Conservation (phyloP, 2,329 filamentous ascomycete genomes). For the Diplodia corticola region DNA sequence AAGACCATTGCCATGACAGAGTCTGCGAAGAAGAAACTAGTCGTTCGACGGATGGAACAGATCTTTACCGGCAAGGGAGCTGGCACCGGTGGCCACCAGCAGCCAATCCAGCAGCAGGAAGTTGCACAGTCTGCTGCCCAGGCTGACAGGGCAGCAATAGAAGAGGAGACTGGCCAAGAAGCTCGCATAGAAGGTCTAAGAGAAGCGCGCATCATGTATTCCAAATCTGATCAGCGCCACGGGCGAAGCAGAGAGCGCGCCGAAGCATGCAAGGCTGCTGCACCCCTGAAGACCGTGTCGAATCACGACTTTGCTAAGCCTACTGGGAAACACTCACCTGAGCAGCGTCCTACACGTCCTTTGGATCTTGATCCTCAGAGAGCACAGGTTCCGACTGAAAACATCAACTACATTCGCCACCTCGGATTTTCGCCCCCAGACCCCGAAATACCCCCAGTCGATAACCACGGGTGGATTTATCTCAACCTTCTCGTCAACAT, state of each 20-base stretch:
- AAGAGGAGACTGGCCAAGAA: constrained; percentile 42
- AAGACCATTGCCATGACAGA: constrained; percentile 64
- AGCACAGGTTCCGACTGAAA: constrained; percentile 72
- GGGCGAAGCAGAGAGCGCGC: not conserved
- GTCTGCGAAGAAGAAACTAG: constrained; percentile 71
- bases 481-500: constrained; percentile 77
- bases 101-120: constrained; percentile 58
- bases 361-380: constrained; percentile 76
- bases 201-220: constrained; percentile 48
- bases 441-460: constrained; percentile 32
- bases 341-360: constrained; percentile 76
- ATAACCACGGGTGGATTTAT: constrained; percentile 79
- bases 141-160: constrained; percentile 43
- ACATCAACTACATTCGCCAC: constrained; percentile 77
- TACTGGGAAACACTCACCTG: constrained; percentile 44
- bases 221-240: not conserved
- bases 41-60: constrained; percentile 75
- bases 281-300: not conserved
- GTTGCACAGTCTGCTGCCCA: constrained; percentile 56
- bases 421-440: constrained; percentile 67
- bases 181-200: constrained; percentile 44
- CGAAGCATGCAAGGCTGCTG: not conserved
- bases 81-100: constrained; percentile 44
- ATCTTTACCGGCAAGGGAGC: constrained; percentile 73
- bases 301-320: constrained; percentile 1